A percentile compares a stretch with the other conserved stretches of the same genome.
Conservation (phyloP, 495 filamentous ascomycete species). For the Xylaria palmicola region DNA sequence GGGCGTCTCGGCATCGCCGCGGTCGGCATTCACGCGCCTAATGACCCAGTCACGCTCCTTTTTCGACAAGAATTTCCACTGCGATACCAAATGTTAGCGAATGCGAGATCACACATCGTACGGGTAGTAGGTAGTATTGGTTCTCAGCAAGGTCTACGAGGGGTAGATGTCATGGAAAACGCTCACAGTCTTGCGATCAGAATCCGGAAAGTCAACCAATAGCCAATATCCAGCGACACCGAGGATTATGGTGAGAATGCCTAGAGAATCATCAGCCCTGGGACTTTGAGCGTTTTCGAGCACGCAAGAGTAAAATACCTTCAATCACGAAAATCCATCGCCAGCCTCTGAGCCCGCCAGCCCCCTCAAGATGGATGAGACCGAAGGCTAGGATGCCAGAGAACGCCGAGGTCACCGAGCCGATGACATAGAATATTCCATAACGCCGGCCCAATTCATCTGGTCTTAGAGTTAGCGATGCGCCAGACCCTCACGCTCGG, state of each 20-base stretch:
- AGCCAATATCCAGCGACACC: conserved; percentile 48
- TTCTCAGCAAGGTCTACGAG: neutral
- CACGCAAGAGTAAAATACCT: conserved; percentile 29
- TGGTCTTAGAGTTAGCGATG: conserved; percentile 21
- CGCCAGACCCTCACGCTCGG: neutral
- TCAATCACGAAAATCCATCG: conserved; percentile 61
- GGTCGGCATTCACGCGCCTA: conserved; percentile 54
- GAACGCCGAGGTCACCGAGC: conserved; percentile 57
- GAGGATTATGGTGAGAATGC: conserved; percentile 41
- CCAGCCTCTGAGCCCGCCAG: conserved; percentile 54
- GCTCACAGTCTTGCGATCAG: conserved; percentile 41
- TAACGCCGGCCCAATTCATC: conserved; percentile 59
- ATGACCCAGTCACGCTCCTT: conserved; percentile 53
- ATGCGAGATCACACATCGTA: neutral
- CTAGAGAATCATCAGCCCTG: conserved; percentile 16
- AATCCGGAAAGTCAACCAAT: conserved; percentile 61
- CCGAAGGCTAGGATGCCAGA: conserved; percentile 63
- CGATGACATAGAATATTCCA: conserved; percentile 61
- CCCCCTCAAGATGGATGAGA: conserved; percentile 53
- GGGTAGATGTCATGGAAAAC: neutral
- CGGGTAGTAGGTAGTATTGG: neutral
- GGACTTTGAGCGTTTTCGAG: neutral
- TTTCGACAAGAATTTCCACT: conserved; percentile 51
- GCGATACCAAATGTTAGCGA: neutral
- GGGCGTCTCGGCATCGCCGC: conserved; percentile 50